phyloP scores from a whole-genome alignment of 768 basidiomycete genomes.

The Kwoniella newhampshirensis region DNA sequence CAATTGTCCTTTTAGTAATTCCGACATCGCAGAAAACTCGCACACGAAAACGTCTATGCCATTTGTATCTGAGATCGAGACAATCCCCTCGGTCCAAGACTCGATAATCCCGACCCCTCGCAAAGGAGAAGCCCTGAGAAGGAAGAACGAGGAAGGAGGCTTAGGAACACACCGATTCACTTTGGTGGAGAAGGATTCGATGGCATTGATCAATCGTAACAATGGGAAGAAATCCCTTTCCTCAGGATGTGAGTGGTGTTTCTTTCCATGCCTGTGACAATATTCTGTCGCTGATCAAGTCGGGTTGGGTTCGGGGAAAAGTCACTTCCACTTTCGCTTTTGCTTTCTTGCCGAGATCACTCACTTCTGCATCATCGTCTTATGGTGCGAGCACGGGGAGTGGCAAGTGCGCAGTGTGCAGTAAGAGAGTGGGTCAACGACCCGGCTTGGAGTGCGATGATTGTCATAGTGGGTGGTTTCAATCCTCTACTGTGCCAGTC shows the following conservation, averaged over 20 bases:
- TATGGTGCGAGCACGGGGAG: neutral
- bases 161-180: conserved; percentile 46
- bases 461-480: conserved; percentile 40
- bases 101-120: conserved; percentile 15
- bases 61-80: conserved; percentile 10
- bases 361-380: conserved; percentile 8
- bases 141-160: conserved; percentile 12
- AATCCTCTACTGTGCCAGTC: too few relatives aligned
- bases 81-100: conserved; percentile 11
- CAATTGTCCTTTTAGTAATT: too few relatives aligned
- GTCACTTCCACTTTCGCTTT: conserved; percentile 43
- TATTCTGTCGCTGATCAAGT: too few relatives aligned
- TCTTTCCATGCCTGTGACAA: neutral
- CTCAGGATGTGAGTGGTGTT: conserved; percentile 39
- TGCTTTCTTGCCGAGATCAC: conserved; percentile 36
- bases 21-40: too few relatives aligned
- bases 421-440: conserved; percentile 40
- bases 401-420: conserved; percentile 41
- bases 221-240: conserved; percentile 38
- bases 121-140: conserved; percentile 10
- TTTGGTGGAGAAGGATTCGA: conserved; percentile 36
- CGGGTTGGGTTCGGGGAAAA: too few relatives aligned
- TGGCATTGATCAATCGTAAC: conserved; percentile 32
- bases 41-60: neutral
- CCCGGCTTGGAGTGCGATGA: conserved; percentile 51